Conservation (phyloP, 1,139 yeast genomes). For the Geotrichum australiense region DNA sequence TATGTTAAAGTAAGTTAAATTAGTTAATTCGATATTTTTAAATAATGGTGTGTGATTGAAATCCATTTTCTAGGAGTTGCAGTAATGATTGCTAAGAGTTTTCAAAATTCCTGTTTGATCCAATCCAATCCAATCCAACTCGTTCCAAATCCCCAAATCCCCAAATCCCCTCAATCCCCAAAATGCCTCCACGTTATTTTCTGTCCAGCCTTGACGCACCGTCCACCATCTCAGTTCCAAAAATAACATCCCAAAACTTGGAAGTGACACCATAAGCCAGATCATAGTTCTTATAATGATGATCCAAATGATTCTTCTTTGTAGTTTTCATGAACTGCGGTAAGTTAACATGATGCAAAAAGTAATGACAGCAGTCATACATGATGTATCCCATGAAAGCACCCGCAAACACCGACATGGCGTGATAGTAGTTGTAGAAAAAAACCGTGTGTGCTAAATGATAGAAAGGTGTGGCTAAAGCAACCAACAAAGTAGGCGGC, state of each 20-base stretch:
- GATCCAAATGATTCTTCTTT: conserved; percentile 90
- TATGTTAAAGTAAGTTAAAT: too few relatives aligned
- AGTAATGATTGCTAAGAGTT: too few relatives aligned
- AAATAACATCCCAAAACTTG: conserved; percentile 87
- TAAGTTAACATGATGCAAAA: conserved; percentile 77
- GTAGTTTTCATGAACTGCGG: conserved; percentile 70
- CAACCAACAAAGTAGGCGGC: conserved; percentile 81
- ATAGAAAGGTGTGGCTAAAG: conserved; percentile 54
- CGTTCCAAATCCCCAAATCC: too few relatives aligned
- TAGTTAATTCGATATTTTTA: too few relatives aligned
- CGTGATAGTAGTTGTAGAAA: conserved; percentile 47
- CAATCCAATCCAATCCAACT: too few relatives aligned
- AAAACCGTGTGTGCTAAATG: conserved; percentile 50
- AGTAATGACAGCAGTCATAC: conserved; percentile 86
- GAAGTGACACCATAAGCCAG: conserved; percentile 94
- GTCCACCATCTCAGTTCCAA: conserved; percentile 54
- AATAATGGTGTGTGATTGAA: too few relatives aligned
- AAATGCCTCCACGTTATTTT: too few relatives aligned
- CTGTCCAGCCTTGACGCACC: too few relatives aligned
- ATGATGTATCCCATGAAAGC: conserved; percentile 88
- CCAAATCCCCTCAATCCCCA: too few relatives aligned
- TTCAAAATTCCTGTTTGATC: too few relatives aligned
- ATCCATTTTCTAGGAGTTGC: too few relatives aligned
- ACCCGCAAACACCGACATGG: conserved; percentile 78
- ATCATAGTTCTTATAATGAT: conserved; percentile 94